Base-by-base conservation (phyloP, 2,329 filamentous ascomycete genomes). In the Cordyceps javanica region DNA sequence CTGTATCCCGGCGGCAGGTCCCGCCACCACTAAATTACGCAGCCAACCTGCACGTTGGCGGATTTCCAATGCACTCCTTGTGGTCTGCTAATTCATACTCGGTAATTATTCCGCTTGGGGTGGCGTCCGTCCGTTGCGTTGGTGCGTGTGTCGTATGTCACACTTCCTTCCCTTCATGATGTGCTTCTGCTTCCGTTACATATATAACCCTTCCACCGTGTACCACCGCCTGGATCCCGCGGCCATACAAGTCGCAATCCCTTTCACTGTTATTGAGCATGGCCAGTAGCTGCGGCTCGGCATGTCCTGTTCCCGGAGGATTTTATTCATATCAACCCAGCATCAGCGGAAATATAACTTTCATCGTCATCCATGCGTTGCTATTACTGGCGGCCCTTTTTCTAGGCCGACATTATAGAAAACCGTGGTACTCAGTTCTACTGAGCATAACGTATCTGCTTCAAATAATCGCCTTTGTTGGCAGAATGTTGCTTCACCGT, bases 351-450 rank as follows among this genome's bases (percentile, higher is more conserved):
- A 78, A 76, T 62, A 70, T 65, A 30, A 62, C 74, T 41, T 64
- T 79, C 50, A 67, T 78, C 23, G 70, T 67, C 9, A 60, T 70
- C 9, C 79, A 77, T 62, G 70, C 67, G 9, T 51, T 72, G 36
- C 66, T 78, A 30, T 65, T 75, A n/a, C 71, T 75, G 10, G 58
- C 70, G 41, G 64, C 69, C 25, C 58, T 74, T 10, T 70, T 70
- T 46, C 60, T 75, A 21, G 77, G 75, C 16, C 61, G 73, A 41
- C 72, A 69, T 30, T 74, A 71, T 54, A 69, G 38, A 5, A 41
- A n/a, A 10, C 42, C 2, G 23, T 13, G 25, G 19, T 25, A 28
- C 13, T 30, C 9, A 10, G 38, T 30, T 9, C 25, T 21, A 23
- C 21, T 46, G 16, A 26, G 38, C 16, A 21, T 8, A 7, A n/a